These are phyloP conservation scores for Tilletia caries DNA, from an alignment of 1,284 basidiomycete species.

Conservation along the genomic window DNA sequence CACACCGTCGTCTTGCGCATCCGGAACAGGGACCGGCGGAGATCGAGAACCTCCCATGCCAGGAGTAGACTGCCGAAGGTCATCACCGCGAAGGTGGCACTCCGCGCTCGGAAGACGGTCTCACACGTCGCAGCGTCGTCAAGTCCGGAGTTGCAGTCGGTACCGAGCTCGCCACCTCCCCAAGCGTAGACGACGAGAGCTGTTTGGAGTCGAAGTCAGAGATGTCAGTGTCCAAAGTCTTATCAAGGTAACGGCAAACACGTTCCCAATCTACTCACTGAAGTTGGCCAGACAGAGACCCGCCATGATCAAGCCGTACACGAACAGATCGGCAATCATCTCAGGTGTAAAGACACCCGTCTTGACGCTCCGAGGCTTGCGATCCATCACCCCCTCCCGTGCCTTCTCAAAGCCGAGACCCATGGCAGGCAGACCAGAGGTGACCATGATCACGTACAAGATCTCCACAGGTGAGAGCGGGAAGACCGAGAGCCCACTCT, in stretches of 20 bases:
- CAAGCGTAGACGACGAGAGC: conserved; percentile 40
- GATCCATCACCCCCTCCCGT: conserved; percentile 63
- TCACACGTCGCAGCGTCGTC: conserved; percentile 29
- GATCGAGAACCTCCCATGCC: conserved; percentile 53
- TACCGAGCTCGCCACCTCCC: conserved; percentile 41
- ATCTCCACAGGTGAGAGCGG: conserved; percentile 68
- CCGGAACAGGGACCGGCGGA: conserved; percentile 51
- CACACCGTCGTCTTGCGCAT: conserved; percentile 33
- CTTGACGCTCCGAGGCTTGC: conserved; percentile 55
- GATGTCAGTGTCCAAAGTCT: too few species aligned
- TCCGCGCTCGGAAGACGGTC: conserved; percentile 53
- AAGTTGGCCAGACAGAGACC: conserved; percentile 58
- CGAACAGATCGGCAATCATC: conserved; percentile 59
- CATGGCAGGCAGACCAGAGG: conserved; percentile 54
- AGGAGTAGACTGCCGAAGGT: conserved; percentile 53
- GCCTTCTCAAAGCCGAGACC: conserved; percentile 61
- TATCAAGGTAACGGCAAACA: too few species aligned
- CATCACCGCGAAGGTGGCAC: conserved; percentile 50
- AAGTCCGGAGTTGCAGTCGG: conserved; percentile 48
- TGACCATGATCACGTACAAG: conserved; percentile 57
- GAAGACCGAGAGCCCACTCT: conserved; percentile 62
- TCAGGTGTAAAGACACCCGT: conserved; percentile 53
- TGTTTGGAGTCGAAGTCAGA: too few species aligned
- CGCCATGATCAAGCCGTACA: conserved; percentile 67
- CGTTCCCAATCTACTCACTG: too few species aligned